These are phyloP conservation scores for Biscogniauxia sp. DNA, from an alignment of 2,329 filamentous ascomycete genomes.

Conservation along the genomic window DNA sequence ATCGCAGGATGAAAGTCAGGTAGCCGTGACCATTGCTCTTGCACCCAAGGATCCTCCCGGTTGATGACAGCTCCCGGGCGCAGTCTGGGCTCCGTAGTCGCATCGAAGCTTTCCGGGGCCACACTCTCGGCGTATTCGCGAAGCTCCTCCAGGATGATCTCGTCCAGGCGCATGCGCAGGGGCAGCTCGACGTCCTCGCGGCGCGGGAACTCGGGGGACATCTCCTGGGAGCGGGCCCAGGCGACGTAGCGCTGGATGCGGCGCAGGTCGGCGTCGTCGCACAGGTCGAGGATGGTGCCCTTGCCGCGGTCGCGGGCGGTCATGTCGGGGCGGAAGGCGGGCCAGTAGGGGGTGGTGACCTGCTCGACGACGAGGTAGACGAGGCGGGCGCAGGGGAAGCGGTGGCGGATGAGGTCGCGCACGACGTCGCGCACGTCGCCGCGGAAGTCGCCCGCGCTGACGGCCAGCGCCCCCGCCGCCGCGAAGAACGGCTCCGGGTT, in stretches of 20 bases:
- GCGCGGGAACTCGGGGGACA: slow-evolving; percentile 26
- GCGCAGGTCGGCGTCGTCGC: slow-evolving; percentile 20
- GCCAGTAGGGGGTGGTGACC: slow-evolving; percentile 29
- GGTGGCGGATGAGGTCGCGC: slow-evolving; percentile 19
- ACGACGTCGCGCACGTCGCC: slow-evolving; percentile 24
- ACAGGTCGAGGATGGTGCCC: slow-evolving; percentile 30
- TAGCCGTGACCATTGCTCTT: slow-evolving; percentile 23
- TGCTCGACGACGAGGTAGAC: slow-evolving; percentile 30
- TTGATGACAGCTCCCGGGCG: slow-evolving; percentile 4
- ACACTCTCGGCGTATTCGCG: slow-evolving; percentile 14
- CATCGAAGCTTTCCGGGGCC: slow-evolving; percentile 2
- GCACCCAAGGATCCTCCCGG: slow-evolving; percentile 25
- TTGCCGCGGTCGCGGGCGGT: slow-evolving; percentile 27
- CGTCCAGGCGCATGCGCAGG: slow-evolving; percentile 21
- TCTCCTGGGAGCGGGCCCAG: slow-evolving; percentile 30
- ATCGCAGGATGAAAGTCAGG: slow-evolving; percentile 28
- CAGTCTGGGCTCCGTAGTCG: not conserved
- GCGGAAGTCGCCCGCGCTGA: slow-evolving; percentile 25
- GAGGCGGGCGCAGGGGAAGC: slow-evolving; percentile 22
- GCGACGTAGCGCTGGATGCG: slow-evolving; percentile 25
- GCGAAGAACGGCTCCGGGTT: slow-evolving; percentile 31
- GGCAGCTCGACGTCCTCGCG: slow-evolving; percentile 26
- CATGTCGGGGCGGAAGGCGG: slow-evolving; percentile 26
- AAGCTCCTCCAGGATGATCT: slow-evolving; percentile 23
- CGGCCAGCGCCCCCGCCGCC: slow-evolving; percentile 23